Evolutionary conservation across 495 filamentous ascomycete species (phyloP), one percentile per base, ranked within the genome.

Genomic region (Aspergillus haitiensis): DNA sequence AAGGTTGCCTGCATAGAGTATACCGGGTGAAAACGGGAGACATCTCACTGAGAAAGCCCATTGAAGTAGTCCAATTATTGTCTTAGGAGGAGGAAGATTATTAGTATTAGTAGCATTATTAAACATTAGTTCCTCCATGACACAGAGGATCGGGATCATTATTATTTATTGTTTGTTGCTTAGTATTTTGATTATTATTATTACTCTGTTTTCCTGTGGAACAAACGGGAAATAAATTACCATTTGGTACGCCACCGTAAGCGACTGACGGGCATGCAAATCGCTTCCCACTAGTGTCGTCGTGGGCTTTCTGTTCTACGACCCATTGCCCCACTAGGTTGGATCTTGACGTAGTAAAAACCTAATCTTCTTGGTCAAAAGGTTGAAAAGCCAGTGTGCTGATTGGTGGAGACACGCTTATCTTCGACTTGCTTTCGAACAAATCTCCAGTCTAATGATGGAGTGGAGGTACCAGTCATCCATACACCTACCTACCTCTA

Each of bases 311-410:
- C 49, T 62, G 49, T 45, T 34, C 58, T 64, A 44, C 54, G 55
- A 52, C 48, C 56, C 57, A 49, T 33, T 37, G 60, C 56, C 48
- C 67, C 67, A 70, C 67, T 46, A 31, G 51, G 54, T 62, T 70
- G 68, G 65, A 70, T 73, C 71, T 71, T 76, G 75, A 76, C 75
- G 73, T 78, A 73, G 74, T 56, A 60, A 49, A 68, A 73, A 74
- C 64, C 69, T 77, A 75, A 76, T 76, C 72, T 71, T 60, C 64
- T 67, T 63, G 64, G 60, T 50, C 47, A 50, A 66, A 61, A 66
- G 60, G 64, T 75, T 70, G 70, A 57, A 73, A 78, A 70, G 53
- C 61, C 63, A 39, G 3, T 5, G 0, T 33, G 31, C 58, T 78
- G 66, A 78, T 78, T 78, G 75, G 73, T 32, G 16, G 42, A 9